Percentiles rank a stretch among this genome's conserved stretches.
These are phyloP conservation scores for Aurinia saxatilis DNA, from an alignment of 345 rosid species.

Conservation along the genomic window DNA sequence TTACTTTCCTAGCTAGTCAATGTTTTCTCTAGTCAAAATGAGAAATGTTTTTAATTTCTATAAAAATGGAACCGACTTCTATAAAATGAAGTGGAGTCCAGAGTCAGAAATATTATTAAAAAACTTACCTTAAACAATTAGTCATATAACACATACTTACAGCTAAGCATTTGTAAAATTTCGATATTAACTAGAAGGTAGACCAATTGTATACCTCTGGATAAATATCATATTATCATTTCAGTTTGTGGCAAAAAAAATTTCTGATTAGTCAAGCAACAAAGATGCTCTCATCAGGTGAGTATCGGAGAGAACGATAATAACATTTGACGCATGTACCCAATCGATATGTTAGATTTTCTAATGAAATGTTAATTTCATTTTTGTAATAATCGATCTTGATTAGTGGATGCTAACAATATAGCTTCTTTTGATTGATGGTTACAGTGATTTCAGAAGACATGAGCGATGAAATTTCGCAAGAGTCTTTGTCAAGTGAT, in stretches of 20 bases:
- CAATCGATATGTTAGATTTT: not conserved
- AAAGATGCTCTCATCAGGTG: not conserved
- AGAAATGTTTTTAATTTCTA: not conserved
- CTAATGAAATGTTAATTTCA: not conserved
- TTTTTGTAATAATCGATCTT: not conserved
- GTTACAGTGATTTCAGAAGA: slow-evolving; percentile 64
- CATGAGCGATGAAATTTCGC: slow-evolving; percentile 28
- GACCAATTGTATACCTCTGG: not conserved
- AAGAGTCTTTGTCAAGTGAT: slow-evolving; percentile 36
- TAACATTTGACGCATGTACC: not conserved
- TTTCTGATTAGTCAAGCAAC: not conserved
- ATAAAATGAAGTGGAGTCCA: not conserved
- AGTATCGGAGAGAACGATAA: not conserved
- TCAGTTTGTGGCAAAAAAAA: not conserved
- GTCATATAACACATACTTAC: not conserved
- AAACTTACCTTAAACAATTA: not conserved
- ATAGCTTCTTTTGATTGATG: not conserved
- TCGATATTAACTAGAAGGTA: not conserved
- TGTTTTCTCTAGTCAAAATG: not conserved
- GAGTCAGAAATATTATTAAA: not conserved
- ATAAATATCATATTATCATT: not conserved
- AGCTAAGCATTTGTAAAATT: not conserved
- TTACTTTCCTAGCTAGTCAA: not conserved
- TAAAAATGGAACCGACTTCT: not conserved
- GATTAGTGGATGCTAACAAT: not conserved